Conservation (phyloP, 495 filamentous ascomycete genomes). For the Penicillium subrubescens region DNA sequence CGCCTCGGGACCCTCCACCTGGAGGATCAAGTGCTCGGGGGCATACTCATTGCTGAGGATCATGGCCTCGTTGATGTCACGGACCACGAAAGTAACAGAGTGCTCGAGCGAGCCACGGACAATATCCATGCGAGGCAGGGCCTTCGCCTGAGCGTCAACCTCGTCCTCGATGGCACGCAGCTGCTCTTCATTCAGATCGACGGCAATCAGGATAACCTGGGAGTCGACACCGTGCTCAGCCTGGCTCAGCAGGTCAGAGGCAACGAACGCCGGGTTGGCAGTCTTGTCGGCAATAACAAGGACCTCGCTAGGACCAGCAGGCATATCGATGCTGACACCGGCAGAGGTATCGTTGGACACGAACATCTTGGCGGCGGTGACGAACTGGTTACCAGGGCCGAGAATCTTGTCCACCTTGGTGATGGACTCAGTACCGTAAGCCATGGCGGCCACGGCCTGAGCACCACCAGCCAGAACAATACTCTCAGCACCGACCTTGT, state of each 20-base stretch:
- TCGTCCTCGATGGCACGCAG: slow-evolving; percentile 85
- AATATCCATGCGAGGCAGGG: slow-evolving; percentile 86
- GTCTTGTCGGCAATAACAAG: slow-evolving; percentile 91
- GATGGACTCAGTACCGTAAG: slow-evolving; percentile 69
- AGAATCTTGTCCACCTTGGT: slow-evolving; percentile 99
- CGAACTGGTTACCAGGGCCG: slow-evolving; percentile 97
- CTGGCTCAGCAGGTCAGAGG: slow-evolving; percentile 90
- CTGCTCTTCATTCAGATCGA: slow-evolving; percentile 71
- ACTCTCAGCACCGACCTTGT: slow-evolving; percentile 92
- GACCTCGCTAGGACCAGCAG: slow-evolving; percentile 94
- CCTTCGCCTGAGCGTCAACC: slow-evolving; percentile 84
- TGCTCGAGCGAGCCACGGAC: slow-evolving; percentile 89
- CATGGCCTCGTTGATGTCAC: slow-evolving; percentile 82
- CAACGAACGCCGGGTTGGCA: slow-evolving; percentile 92
- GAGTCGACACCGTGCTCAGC: slow-evolving; percentile 96
- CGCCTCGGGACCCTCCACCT: slow-evolving; percentile 71
- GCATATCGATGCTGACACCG: slow-evolving; percentile 96
- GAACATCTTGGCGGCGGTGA: slow-evolving; percentile 97
- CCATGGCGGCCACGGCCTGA: slow-evolving; percentile 84
- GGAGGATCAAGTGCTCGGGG: slow-evolving; percentile 96
- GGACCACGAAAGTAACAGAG: slow-evolving; percentile 84
- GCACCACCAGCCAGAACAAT: slow-evolving; percentile 96
- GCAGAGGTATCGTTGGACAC: slow-evolving; percentile 96
- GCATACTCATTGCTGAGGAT: slow-evolving; percentile 88
- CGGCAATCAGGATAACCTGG: slow-evolving; percentile 89